Evolutionary conservation across 441 rosid species (phyloP).

Genomic region (Euphorbia celastroides): DNA sequence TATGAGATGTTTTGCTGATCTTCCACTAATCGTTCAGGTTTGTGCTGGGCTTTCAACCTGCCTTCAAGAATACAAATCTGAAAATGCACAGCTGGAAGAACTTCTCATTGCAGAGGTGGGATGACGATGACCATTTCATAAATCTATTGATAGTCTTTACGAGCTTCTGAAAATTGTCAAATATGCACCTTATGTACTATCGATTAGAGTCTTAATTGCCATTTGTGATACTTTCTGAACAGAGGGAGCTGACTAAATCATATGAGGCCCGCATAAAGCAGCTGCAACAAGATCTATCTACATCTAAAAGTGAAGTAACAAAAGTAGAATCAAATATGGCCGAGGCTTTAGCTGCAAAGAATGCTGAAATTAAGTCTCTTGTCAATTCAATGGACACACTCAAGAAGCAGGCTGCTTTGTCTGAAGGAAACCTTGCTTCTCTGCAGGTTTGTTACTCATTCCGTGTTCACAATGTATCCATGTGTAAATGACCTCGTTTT

Average conservation of each 20-base stretch:
- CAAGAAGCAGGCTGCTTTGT: conserved; percentile 78
- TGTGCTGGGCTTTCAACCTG: conserved; percentile 96
- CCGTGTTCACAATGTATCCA: conserved; percentile 3
- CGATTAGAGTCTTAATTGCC: conserved; percentile 20
- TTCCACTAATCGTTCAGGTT: conserved; percentile 40
- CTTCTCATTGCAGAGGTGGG: conserved; percentile 92
- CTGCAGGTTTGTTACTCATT: conserved; percentile 58
- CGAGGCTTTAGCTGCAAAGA: conserved; percentile 88
- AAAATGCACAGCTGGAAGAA: conserved; percentile 98
- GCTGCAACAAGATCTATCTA: conserved; percentile 74
- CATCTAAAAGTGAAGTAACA: conserved; percentile 65
- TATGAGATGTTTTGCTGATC: conserved; percentile 11
- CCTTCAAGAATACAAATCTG: conserved; percentile 94
- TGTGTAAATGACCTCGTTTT: background rate
- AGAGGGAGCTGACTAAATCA: conserved; percentile 95
- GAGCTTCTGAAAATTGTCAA: conserved; percentile 5
- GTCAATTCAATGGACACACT: conserved; percentile 66
- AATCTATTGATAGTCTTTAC: conserved; percentile 15
- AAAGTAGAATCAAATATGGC: conserved; percentile 78
- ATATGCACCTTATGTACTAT: conserved; percentile 15
- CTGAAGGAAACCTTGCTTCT: conserved; percentile 87
- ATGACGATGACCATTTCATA: background rate
- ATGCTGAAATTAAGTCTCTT: conserved; percentile 85
- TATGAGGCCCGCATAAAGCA: conserved; percentile 78
- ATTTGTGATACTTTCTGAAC: conserved; percentile 28